phyloP scores from a whole-genome alignment of 192 early-diverging fungal species.

The Coemansia sp. region DNA sequence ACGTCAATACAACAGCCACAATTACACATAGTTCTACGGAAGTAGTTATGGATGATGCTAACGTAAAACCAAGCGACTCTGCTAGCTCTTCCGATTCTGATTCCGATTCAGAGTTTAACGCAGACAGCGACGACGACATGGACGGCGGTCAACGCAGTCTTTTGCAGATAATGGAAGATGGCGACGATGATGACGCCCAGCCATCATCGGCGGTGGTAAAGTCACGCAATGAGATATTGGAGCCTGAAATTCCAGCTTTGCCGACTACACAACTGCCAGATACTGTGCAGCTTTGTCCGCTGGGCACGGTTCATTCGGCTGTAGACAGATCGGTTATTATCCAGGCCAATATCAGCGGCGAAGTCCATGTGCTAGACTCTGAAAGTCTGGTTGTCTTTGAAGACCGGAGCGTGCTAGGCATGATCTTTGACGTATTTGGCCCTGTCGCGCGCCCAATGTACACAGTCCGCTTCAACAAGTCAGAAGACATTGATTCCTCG shows the following conservation, averaged over 20 bases:
- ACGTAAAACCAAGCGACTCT: slow-evolving; percentile 1
- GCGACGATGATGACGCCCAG: slow-evolving; percentile 17
- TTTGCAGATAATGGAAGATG: slow-evolving; percentile 25
- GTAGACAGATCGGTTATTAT: slow-evolving; percentile 78
- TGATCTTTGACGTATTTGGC: slow-evolving; percentile 89
- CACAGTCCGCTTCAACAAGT: slow-evolving; percentile 70
- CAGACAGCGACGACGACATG: slow-evolving; percentile 20
- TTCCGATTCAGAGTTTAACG: slow-evolving; percentile 13
- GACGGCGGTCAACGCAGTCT: slow-evolving; percentile 3
- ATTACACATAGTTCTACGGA: not conserved
- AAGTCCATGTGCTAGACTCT: slow-evolving; percentile 65
- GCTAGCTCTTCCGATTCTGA: slow-evolving; percentile 11
- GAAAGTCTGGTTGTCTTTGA: slow-evolving; percentile 71
- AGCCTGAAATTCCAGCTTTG: slow-evolving; percentile 54
- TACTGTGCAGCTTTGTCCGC: slow-evolving; percentile 49
- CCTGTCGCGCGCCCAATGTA: slow-evolving; percentile 82
- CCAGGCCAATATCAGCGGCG: slow-evolving; percentile 44
- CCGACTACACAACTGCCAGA: slow-evolving; percentile 56
- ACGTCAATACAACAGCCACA: slow-evolving; percentile 8
- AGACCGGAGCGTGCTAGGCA: slow-evolving; percentile 63
- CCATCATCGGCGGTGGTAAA: not conserved
- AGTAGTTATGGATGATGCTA: not conserved
- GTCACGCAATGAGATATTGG: slow-evolving; percentile 63
- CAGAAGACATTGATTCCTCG: slow-evolving; percentile 59
- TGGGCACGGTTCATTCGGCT: slow-evolving; percentile 69